Evolutionary conservation across 192 early-diverging fungal species (phyloP).

Genomic region (Backusella parvicylindrica): DNA sequence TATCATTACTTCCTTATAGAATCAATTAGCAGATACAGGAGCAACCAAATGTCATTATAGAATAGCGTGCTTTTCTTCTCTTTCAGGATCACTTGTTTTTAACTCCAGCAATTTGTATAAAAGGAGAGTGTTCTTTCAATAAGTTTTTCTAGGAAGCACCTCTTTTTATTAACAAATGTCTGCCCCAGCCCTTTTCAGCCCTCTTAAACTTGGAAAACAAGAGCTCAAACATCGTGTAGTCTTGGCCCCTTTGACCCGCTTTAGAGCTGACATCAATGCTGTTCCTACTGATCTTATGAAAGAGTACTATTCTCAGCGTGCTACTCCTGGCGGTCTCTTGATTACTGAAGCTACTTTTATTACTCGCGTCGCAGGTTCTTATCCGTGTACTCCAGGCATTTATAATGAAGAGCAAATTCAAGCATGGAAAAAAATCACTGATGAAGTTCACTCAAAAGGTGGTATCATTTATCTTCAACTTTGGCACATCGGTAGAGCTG

Average conservation of each 20-base stretch:
- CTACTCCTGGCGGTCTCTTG: constrained; percentile 10
- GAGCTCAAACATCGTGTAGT: constrained; percentile 16
- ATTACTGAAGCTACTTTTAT: constrained; percentile 8
- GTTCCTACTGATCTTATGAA: constrained; percentile 6
- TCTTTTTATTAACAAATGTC: neutral
- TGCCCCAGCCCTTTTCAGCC: constrained; percentile 14
- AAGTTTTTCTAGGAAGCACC: neutral
- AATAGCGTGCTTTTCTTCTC: neutral
- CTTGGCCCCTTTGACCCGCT: constrained; percentile 16
- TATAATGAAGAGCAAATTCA: constrained; percentile 38
- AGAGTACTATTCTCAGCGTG: constrained; percentile 22
- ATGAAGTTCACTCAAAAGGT: constrained; percentile 52
- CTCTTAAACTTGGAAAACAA: constrained; percentile 15
- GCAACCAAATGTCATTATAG: neutral
- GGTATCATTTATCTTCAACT: constrained; percentile 57
- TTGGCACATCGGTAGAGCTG: constrained; percentile 34
- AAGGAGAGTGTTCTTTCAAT: neutral
- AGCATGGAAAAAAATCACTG: constrained; percentile 50
- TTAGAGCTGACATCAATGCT: constrained; percentile 7
- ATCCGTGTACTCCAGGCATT: constrained; percentile 31
- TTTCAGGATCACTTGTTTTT: neutral
- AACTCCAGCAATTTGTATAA: neutral
- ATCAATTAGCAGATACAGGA: neutral
- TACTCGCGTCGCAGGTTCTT: neutral
- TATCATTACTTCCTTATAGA: neutral